A percentile compares a stretch with the other conserved stretches of the same genome.
Evolutionary conservation across 2,329 filamentous ascomycete species (phyloP).

Genomic region (Beauveria rudraprayagi): DNA sequence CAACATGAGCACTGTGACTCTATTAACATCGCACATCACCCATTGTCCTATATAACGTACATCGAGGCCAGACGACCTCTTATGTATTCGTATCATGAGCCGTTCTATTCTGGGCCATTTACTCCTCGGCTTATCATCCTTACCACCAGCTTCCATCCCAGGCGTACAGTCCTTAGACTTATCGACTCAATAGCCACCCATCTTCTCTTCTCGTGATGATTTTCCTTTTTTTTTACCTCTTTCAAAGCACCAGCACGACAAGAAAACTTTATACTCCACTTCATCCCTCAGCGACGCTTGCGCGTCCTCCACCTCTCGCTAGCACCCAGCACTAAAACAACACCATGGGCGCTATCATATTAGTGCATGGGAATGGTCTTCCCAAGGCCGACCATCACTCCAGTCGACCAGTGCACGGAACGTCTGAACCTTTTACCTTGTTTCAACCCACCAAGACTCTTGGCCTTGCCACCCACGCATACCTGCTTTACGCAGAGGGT

Average conservation of each 20-base stretch:
- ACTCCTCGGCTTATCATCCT: not conserved
- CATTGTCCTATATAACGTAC: not conserved
- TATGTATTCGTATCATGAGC: not conserved
- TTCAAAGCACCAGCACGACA: not conserved
- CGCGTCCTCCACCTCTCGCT: not conserved
- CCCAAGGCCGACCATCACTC: no score
- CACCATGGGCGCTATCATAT: not conserved
- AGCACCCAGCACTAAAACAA: not conserved
- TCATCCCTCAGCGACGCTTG: not conserved
- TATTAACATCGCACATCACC: no score
- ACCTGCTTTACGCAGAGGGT: not conserved
- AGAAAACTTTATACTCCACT: constrained; percentile 1
- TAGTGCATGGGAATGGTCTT: no score
- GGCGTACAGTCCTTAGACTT: no score
- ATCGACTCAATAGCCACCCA: not conserved
- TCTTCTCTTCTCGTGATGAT: not conserved
- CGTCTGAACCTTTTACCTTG: not conserved
- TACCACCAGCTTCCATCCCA: not conserved
- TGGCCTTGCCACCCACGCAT: not conserved
- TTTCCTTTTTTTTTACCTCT: not conserved
- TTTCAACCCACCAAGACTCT: not conserved
- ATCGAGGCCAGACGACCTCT: not conserved
- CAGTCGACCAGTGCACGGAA: no score
- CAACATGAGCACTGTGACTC: no score
- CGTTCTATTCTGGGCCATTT: not conserved